Base-by-base conservation (phyloP, 2,329 filamentous ascomycete species). In the Fusarium globosum region DNA sequence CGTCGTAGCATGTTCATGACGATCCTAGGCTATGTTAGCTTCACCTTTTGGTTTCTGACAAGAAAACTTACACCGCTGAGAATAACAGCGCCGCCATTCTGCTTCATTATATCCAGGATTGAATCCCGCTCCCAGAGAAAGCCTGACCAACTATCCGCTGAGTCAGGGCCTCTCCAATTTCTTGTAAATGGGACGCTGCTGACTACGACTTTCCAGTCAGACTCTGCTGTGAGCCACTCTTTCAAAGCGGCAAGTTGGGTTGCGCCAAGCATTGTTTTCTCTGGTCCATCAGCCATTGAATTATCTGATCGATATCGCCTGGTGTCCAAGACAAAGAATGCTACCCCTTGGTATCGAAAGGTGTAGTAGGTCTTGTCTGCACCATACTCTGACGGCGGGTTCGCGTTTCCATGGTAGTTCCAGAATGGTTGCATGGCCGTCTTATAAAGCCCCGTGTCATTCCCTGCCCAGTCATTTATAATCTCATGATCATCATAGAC, bases 401-500 rank as follows among this genome's bases (percentile, higher is more conserved):
- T 60, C 2, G 28, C 45, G 6, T 60, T 33, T n/a, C 57, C 57
- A 16, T 60, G 46, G 10, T 60, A 55, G 2, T 41, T 42, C 57
- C 46, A 55, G 18, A 55, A 60, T 11, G 57, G 57, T 1, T n/a
- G 45, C 36, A 60, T 60, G 6, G 57, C 46, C 4, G 36, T 28
- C 7, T 26, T 30, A 15, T 60, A 60, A 21, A 60, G 46, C 0
- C 18, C 46, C 7, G 28, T 55, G 15, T 60, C n/a, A 14, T 60
- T 60, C 4, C 36, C 14, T 12, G 57, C 57, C 57, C 46, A 60
- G 18, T 60, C 46, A 12, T 60, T 60, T 5, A 55, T 60, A 12
- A 60, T 60, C n/a, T 60, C 57, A 12, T 60, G 57, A 13, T 42
- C 57, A 9, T 60, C 57, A 18, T 60, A 60, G 14, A 60, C 57